Evolutionary conservation across 75 land plant genomes (phyloP), one percentile per base, ranked within the genome.

Genomic region (Gnetum montanum): DNA sequence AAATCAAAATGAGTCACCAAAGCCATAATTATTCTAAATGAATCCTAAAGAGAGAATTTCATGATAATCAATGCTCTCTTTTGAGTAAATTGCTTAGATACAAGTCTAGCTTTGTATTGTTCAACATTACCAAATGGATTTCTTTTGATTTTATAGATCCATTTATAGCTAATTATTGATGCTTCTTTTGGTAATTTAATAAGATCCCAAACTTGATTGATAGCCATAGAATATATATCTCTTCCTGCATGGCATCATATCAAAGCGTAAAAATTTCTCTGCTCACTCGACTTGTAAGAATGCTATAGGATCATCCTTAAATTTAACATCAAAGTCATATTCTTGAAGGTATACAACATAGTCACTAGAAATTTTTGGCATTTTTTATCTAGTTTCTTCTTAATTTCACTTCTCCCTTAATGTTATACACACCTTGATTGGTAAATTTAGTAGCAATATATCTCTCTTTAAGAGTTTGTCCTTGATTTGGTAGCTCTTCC

Each of bases 1-100:
- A 68, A 20, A 50, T 68, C 47, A 52, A 6, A 68, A 49, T 59
- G 46, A 31, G 63, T 49, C 20, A 45, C 58, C 15, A 54, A 40
- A 35, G 63, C 63, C 58, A 59, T 41, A 23, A 68, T 27, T 0
- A 68, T 43, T 28, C 57, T 50, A 31, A 60, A 5, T n/a, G 63
- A 43, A 0, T 59, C 57, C 27, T 52, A 47, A 61, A 41, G 72
- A 62, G 54, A 57, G 63, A 8, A 55, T 70, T 28, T 63, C 61
- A 18, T 46, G 22, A 50, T 52, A 70, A 50, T 70, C 67, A 5
- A 63, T 37, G 20, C 67, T 26, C 35, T 36, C 27, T 29, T 63
- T 47, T 70, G 55, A 43, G 67, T 63, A 23, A 63, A 70, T 1
- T 61, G 67, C 24, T 57, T 36, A 5, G 59, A 49, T 6, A 62